Conservation (phyloP, 768 basidiomycete genomes). For the Kwoniella botswanensis region DNA sequence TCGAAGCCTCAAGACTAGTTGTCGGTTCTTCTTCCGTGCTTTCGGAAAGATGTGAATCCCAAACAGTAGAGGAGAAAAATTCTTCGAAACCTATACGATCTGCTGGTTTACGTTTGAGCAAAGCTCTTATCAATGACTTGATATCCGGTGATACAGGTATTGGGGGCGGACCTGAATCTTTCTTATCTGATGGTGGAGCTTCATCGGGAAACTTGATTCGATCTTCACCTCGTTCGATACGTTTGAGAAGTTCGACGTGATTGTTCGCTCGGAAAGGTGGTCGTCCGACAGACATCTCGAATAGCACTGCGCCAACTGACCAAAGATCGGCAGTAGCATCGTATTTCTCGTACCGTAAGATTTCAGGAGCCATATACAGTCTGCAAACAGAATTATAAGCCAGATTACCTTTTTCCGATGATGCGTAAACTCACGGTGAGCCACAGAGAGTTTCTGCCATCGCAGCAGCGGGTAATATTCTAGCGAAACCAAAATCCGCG, state of each 20-base stretch:
- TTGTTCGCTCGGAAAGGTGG: slow-evolving; percentile 95
- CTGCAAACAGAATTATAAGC: slow-evolving; percentile 59
- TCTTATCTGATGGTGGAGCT: slow-evolving; percentile 64
- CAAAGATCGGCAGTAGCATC: slow-evolving; percentile 97
- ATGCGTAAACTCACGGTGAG: slow-evolving; percentile 74
- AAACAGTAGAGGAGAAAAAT: slow-evolving; percentile 79
- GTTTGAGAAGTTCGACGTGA: slow-evolving; percentile 91
- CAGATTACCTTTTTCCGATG: background rate
- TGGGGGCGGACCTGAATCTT: slow-evolving; percentile 56
- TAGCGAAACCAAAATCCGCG: slow-evolving; percentile 97
- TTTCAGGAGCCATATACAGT: slow-evolving; percentile 99
- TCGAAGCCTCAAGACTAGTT: slow-evolving; percentile 42
- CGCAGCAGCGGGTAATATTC: slow-evolving; percentile 85
- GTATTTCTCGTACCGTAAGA: slow-evolving; percentile 94
- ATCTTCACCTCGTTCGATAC: slow-evolving; percentile 87
- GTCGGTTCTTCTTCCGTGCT: slow-evolving; percentile 65
- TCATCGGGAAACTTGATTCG: slow-evolving; percentile 91
- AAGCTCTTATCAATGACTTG: slow-evolving; percentile 80
- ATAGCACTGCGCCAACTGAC: slow-evolving; percentile 96
- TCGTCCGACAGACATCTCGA: slow-evolving; percentile 90
- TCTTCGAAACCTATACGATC: slow-evolving; percentile 89
- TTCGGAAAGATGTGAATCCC: slow-evolving; percentile 52
- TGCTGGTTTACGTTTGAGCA: slow-evolving; percentile 80
- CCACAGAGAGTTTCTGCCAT: slow-evolving; percentile 98
- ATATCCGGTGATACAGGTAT: slow-evolving; percentile 70